These are phyloP conservation scores for Larix sibirica DNA, from an alignment of 83 land plant genomes.

Conservation along the genomic window DNA sequence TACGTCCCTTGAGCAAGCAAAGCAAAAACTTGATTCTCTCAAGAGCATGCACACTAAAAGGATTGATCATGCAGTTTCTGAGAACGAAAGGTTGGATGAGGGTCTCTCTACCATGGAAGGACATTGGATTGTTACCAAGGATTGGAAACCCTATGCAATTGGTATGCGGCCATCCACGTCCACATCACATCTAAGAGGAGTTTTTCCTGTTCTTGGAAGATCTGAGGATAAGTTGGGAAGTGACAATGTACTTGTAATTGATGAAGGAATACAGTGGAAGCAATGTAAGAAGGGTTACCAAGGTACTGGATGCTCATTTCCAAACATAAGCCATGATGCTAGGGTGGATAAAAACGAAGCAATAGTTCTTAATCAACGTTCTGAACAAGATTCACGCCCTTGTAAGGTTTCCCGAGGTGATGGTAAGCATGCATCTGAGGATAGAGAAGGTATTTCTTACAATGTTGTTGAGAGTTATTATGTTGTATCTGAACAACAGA, in stretches of 20 bases:
- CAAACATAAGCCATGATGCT: background rate
- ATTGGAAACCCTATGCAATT: conserved; percentile 8
- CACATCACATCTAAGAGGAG: background rate
- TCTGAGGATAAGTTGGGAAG: background rate
- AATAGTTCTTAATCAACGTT: background rate
- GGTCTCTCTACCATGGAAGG: background rate
- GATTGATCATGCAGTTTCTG: background rate
- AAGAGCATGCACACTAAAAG: background rate
- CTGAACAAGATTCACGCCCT: background rate
- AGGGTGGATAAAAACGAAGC: background rate
- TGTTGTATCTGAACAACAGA: background rate
- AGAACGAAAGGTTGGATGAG: background rate
- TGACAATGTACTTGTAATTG: background rate
- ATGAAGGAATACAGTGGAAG: background rate
- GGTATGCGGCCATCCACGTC: background rate
- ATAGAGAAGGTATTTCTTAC: background rate
- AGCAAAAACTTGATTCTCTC: background rate
- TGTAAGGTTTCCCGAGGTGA: background rate
- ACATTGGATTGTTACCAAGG: background rate
- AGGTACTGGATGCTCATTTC: background rate
- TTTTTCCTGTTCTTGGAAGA: conserved; percentile 1
- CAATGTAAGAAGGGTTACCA: background rate
- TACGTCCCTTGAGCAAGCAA: background rate
- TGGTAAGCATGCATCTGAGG: background rate
- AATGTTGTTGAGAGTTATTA: background rate